Evolutionary conservation across 331 rosid species (phyloP), one percentile per base, ranked within the genome.

Genomic region (Rosa hybrid): DNA sequence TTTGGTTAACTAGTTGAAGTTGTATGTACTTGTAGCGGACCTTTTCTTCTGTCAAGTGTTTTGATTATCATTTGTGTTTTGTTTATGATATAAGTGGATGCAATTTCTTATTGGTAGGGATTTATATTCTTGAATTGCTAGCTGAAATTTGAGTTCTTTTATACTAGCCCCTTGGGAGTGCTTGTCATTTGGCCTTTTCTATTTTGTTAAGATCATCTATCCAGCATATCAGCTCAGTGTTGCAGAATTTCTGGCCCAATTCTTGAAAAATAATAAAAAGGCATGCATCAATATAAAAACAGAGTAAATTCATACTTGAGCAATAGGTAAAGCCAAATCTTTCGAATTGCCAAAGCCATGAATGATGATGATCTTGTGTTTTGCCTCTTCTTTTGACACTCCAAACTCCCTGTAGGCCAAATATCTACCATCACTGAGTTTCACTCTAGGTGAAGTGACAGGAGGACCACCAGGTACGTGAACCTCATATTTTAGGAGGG

Each of bases 391-490:
- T 79, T 87, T 94, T 0, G 89, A 83, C 83, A 90, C 89, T 69
- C 98, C 98, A 5, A 50, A 73, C 78, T 91, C 95, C 30, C 87
- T 27, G 84, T 92, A 91, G 65, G 98, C 95, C 88, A 94, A 90
- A 83, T 88, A 86, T 72, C 97, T 88, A 1, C 97, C 97, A 81
- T 90, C 93, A 39, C 81, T 72, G 81, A 92, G 97, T 63, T 81
- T 91, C 57, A 91, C 89, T 78, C 93, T 87, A 6, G 92, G 84
- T 23, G 97, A 90, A 78, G 92, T 84, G 18, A 91, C 69, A 30
- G 77, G 81, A 80, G 98, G 97, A 51, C 96, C 96, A 38, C 69
- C 81, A 0, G 80, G 76, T 25, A 25, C 27, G 27, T 17, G 96
- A 86, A 50, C 97, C 97, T 41, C 97, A 89, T 71, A 77, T 72